Percentiles rank a stretch among this genome's conserved stretches.
Conservation (phyloP, 352 stramenopile genomes). For the Phytophthora citrophthora region DNA sequence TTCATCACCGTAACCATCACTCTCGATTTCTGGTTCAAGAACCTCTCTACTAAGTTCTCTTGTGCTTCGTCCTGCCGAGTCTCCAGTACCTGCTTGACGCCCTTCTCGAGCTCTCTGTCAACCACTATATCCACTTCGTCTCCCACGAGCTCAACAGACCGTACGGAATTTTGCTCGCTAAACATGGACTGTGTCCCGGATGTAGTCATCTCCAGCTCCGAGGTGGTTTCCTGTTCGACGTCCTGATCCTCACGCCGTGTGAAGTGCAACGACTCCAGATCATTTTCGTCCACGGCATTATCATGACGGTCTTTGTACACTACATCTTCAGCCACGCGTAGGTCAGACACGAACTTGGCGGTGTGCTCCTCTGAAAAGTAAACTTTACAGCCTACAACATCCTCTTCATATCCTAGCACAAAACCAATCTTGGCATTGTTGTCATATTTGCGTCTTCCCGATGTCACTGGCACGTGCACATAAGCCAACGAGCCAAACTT, state of each 20-base stretch:
- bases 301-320: conserved; percentile 14
- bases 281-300: background rate
- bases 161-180: background rate
- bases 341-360: conserved; percentile 1
- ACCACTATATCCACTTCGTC: background rate
- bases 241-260: background rate
- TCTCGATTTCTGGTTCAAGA: background rate
- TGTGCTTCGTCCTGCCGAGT: background rate
- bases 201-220: background rate
- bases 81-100: too few relatives aligned
- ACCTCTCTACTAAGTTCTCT: too few relatives aligned
- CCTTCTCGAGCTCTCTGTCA: background rate
- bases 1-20: background rate
- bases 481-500: conserved; percentile 13
- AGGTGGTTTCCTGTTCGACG: background rate
- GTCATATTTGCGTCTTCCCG: conserved; percentile 3
- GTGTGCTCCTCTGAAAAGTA: conserved; percentile 14
- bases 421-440: conserved; percentile 13
- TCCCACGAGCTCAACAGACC: background rate
- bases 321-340: conserved; percentile 2
- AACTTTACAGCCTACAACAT: conserved; percentile 13
- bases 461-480: conserved; percentile 3
- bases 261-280: conserved; percentile 5
- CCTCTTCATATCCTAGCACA: conserved; percentile 10
- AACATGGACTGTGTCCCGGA: background rate